These are phyloP conservation scores for Aspergillus intermedius DNA, from an alignment of 2,329 filamentous ascomycete species.

Conservation along the genomic window DNA sequence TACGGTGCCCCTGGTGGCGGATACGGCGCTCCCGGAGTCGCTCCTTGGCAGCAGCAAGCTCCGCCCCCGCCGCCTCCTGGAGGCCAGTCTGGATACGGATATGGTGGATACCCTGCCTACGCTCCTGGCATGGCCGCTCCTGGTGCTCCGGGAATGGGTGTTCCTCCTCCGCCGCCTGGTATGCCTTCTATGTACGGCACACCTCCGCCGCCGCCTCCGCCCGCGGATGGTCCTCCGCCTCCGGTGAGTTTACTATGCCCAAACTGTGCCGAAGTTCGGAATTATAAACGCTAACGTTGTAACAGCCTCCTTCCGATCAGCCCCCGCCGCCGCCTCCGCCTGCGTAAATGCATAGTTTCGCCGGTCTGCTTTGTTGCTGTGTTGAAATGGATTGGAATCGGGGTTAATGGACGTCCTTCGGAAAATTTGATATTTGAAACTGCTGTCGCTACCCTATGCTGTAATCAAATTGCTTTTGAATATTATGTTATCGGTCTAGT, in stretches of 20 bases:
- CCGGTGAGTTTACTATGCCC: slow-evolving; percentile 27
- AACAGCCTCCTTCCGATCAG: slow-evolving; percentile 46
- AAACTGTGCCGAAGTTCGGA: background rate
- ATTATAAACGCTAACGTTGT: slow-evolving; percentile 13
- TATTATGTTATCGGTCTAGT: too few relatives aligned
- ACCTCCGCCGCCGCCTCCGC: slow-evolving; percentile 36
- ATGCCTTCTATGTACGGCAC: slow-evolving; percentile 31
- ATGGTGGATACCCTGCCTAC: slow-evolving; percentile 47
- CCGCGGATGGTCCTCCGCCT: slow-evolving; percentile 36
- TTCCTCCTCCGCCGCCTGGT: slow-evolving; percentile 42
- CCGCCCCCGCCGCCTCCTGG: slow-evolving; percentile 38
- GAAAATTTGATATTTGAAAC: too few relatives aligned
- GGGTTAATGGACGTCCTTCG: too few relatives aligned
- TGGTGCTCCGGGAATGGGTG: slow-evolving; percentile 44
- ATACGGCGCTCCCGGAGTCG: slow-evolving; percentile 32
- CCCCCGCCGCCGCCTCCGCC: slow-evolving; percentile 58
- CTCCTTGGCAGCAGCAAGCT: slow-evolving; percentile 59
- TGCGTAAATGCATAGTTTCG: slow-evolving; percentile 16
- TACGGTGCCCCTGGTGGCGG: slow-evolving; percentile 37
- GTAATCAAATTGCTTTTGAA: too few relatives aligned
- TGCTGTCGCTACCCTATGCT: too few relatives aligned
- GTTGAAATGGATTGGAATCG: background rate
- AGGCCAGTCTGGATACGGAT: slow-evolving; percentile 49
- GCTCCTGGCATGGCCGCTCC: slow-evolving; percentile 47
- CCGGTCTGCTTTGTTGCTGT: background rate